Evolutionary conservation across 2,329 filamentous ascomycete species (phyloP).

Genomic region (Colletotrichum endophyticum): DNA sequence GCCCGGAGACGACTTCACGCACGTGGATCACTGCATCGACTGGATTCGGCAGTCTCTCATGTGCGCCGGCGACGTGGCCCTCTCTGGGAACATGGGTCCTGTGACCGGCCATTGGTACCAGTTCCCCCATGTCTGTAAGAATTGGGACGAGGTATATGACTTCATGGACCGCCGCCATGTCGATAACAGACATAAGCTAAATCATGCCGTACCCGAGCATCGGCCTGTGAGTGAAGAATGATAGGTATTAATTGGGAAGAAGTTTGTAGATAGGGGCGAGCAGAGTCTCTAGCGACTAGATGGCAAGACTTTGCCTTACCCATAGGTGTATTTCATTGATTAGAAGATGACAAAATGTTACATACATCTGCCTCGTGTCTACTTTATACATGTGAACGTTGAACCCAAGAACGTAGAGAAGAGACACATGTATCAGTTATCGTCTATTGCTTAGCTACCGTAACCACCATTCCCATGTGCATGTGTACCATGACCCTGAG

Average conservation of each 20-base stretch:
- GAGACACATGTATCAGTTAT: background rate
- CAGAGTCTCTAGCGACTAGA: background rate
- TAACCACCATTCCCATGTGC: background rate
- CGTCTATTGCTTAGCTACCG: background rate
- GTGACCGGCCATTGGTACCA: background rate
- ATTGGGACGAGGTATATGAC: background rate
- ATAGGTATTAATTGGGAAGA: background rate
- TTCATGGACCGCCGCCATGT: background rate
- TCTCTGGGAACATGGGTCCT: background rate
- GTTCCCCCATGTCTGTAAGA: background rate
- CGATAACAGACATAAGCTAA: background rate
- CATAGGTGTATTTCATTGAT: background rate
- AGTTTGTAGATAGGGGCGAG: background rate
- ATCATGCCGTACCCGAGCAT: background rate
- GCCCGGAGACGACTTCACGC: background rate
- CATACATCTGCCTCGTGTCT: background rate
- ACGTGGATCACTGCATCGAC: background rate
- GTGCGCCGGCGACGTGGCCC: background rate
- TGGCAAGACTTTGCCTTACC: background rate
- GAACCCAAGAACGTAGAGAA: background rate
- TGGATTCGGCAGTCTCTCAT: background rate
- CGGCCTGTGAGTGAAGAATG: background rate
- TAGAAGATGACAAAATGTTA: background rate
- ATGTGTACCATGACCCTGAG: background rate
- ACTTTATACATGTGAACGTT: background rate